These are phyloP conservation scores for Hyphodiscus sp. DNA, from an alignment of 2,329 filamentous ascomycete species.

Conservation along the genomic window DNA sequence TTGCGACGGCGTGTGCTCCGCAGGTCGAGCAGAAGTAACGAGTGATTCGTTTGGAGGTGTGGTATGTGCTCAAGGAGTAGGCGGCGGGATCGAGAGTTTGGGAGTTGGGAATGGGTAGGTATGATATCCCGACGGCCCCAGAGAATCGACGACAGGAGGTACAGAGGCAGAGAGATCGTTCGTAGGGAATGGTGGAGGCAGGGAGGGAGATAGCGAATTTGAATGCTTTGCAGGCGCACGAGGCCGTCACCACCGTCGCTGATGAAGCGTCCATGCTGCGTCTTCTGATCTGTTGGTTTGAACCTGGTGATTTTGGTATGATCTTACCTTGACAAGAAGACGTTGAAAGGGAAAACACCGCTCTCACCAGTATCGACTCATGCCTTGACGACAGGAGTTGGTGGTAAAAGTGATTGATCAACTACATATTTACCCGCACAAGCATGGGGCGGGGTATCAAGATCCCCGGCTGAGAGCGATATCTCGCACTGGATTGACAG, in stretches of 20 bases:
- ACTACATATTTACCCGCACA: too few species aligned
- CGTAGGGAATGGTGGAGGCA: conserved; percentile 31
- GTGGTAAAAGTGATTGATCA: too few species aligned
- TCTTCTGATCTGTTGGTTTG: neutral
- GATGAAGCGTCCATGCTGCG: neutral
- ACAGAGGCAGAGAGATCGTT: conserved; percentile 45
- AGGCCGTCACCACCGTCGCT: conserved; percentile 19
- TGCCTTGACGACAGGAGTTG: too few species aligned
- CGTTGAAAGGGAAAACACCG: too few species aligned
- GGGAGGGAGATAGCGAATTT: conserved; percentile 31
- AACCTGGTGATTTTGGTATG: neutral
- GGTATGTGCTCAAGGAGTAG: conserved; percentile 36
- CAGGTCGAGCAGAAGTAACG: conserved; percentile 45
- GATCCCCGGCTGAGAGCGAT: too few species aligned
- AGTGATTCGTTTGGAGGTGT: conserved; percentile 35
- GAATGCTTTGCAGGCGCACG: conserved; percentile 34
- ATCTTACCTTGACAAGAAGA: neutral
- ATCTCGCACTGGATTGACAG: too few species aligned
- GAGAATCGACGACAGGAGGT: conserved; percentile 41
- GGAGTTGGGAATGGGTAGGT: conserved; percentile 11
- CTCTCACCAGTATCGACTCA: neutral
- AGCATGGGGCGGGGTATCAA: too few species aligned
- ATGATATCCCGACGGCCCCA: conserved; percentile 40
- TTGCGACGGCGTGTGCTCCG: conserved; percentile 37
- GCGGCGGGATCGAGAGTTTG: conserved; percentile 25